These are phyloP conservation scores for Aspergillus hancockii DNA, from an alignment of 495 filamentous ascomycete genomes.

Conservation along the genomic window DNA sequence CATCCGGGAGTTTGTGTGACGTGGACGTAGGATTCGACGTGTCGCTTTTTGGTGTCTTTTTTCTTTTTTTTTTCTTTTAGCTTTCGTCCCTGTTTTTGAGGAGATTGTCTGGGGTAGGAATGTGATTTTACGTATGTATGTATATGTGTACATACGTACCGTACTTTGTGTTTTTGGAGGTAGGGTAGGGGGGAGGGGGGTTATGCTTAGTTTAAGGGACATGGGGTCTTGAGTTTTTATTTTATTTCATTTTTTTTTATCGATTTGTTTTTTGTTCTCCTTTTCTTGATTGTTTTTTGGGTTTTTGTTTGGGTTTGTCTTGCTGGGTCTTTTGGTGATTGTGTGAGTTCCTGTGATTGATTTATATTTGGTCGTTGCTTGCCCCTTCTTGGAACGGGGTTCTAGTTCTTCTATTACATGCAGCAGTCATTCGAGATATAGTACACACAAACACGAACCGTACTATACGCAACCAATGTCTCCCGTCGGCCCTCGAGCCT, in stretches of 20 bases:
- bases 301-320: too few relatives aligned
- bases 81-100: neutral
- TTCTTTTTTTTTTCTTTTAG: neutral
- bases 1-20: neutral
- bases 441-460: too few relatives aligned
- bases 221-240: neutral
- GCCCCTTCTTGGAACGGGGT: too few relatives aligned
- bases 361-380: too few relatives aligned
- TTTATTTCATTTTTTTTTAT: neutral
- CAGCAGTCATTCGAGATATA: too few relatives aligned
- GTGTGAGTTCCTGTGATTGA: too few relatives aligned
- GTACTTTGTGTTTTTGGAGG: neutral
- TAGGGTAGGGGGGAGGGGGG: neutral
- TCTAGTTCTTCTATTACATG: too few relatives aligned
- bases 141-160: neutral
- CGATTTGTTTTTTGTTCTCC: neutral
- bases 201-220: neutral
- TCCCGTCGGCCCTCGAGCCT: slow-evolving; percentile 45
- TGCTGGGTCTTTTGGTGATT: too few relatives aligned
- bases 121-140: neutral
- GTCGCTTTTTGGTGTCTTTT: neutral
- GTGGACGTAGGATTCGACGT: neutral
- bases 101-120: neutral
- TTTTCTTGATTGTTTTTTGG: neutral
- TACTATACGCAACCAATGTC: slow-evolving; percentile 18